Evolutionary conservation across 2,329 filamentous ascomycete species (phyloP).

Genomic region (Sphaceloma murrayae): DNA sequence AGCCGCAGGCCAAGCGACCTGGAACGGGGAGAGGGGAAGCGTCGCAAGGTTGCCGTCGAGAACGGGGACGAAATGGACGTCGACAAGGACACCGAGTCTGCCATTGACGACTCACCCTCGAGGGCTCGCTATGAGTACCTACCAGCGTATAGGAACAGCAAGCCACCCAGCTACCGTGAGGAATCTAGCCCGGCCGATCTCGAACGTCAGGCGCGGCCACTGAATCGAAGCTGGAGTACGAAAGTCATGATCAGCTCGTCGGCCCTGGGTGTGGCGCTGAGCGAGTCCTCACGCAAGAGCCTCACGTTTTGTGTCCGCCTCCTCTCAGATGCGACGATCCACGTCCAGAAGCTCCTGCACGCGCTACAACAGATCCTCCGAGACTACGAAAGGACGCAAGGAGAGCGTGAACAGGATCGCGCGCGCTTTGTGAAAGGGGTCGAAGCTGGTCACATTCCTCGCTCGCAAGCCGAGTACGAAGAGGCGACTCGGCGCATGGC

Average conservation of each 20-base stretch:
- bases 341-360: slow-evolving; percentile 65
- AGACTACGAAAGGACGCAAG: slow-evolving; percentile 55
- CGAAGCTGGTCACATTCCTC: slow-evolving; percentile 20
- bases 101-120: slow-evolving; percentile 20
- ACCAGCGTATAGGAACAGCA: slow-evolving; percentile 73
- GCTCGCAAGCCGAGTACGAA: slow-evolving; percentile 25
- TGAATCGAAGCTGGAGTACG: slow-evolving; percentile 58
- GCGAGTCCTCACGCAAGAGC: slow-evolving; percentile 72
- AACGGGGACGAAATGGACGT: slow-evolving; percentile 39
- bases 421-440: slow-evolving; percentile 19
- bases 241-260: slow-evolving; percentile 81
- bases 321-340: slow-evolving; percentile 71
- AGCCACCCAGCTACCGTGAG: slow-evolving; percentile 32
- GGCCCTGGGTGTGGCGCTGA: slow-evolving; percentile 83
- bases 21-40: slow-evolving; percentile 35
- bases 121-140: slow-evolving; percentile 57
- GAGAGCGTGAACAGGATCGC: slow-evolving; percentile 17
- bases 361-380: slow-evolving; percentile 67
- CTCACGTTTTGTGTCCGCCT: slow-evolving; percentile 76
- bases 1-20: slow-evolving; percentile 46
- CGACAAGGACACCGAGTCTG: slow-evolving; percentile 32
- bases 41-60: slow-evolving; percentile 33
- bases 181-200: slow-evolving; percentile 26
- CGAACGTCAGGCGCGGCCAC: slow-evolving; percentile 26
- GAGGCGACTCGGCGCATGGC: slow-evolving; percentile 51